These are phyloP conservation scores for Ogataea parapolymorpha DNA, from an alignment of 805 yeast species.

Conservation along the genomic window DNA sequence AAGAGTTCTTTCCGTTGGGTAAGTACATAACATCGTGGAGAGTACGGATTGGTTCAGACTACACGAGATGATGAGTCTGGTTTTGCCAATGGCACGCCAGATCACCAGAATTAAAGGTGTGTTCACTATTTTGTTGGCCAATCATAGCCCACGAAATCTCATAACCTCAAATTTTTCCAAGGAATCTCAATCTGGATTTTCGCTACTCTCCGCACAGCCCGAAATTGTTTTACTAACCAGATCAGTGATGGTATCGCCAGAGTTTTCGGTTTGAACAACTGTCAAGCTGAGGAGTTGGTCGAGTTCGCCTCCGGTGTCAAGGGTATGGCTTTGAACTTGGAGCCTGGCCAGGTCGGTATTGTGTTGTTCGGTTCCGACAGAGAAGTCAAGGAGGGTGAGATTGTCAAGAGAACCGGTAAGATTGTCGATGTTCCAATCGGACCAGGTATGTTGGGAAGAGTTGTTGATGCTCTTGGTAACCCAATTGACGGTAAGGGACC, in stretches of 20 bases:
- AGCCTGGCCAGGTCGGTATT: slow-evolving; percentile 99
- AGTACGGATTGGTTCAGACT: not conserved
- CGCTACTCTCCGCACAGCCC: slow-evolving; percentile 8
- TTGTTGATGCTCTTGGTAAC: slow-evolving; percentile 98
- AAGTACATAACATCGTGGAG: slow-evolving; percentile 36
- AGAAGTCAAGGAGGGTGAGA: slow-evolving; percentile 98
- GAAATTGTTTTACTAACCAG: slow-evolving; percentile 34
- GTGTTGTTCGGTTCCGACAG: slow-evolving; percentile 99
- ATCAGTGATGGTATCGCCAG: slow-evolving; percentile 99
- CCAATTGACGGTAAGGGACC: slow-evolving; percentile 99
- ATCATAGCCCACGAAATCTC: slow-evolving; percentile 27
- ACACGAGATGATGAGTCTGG: not conserved
- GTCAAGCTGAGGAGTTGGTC: slow-evolving; percentile 99
- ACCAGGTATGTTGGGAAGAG: slow-evolving; percentile 97
- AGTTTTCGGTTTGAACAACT: slow-evolving; percentile 98
- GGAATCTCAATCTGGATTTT: not conserved
- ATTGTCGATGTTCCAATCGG: slow-evolving; percentile 99
- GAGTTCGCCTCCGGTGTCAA: slow-evolving; percentile 99
- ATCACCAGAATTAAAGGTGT: not conserved
- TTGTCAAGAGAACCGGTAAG: slow-evolving; percentile 99
- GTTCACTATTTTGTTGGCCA: slow-evolving; percentile 19
- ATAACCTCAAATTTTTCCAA: slow-evolving; percentile 21
- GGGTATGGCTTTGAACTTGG: slow-evolving; percentile 99
- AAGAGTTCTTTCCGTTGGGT: slow-evolving; percentile 97
- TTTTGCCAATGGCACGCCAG: slow-evolving; percentile 1